phyloP scores from a whole-genome alignment of 2,329 filamentous ascomycete species.

The Epicoccum nigrum region DNA sequence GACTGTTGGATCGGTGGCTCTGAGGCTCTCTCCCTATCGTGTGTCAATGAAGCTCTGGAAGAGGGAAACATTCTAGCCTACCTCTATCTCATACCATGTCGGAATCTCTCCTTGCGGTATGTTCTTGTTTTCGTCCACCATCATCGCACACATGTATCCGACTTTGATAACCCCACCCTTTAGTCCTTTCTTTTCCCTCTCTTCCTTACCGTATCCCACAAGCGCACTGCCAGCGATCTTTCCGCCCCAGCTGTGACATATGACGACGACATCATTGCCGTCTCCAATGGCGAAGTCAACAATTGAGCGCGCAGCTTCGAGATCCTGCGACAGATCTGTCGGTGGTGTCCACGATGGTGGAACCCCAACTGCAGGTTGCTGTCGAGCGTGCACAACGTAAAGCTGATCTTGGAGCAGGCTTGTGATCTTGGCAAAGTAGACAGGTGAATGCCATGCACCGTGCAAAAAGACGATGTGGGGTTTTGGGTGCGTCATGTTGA shows the following conservation, averaged over 20 bases:
- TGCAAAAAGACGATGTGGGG: slow-evolving; percentile 45
- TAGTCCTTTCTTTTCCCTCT: slow-evolving; percentile 43
- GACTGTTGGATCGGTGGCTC: slow-evolving; percentile 8
- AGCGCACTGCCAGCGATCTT: slow-evolving; percentile 46
- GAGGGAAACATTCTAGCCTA: neutral
- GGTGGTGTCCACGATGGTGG: slow-evolving; percentile 24
- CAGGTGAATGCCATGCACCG: slow-evolving; percentile 48
- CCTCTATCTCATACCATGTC: slow-evolving; percentile 1
- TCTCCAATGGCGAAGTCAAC: slow-evolving; percentile 46
- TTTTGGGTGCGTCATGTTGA: slow-evolving; percentile 28
- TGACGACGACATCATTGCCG: slow-evolving; percentile 50
- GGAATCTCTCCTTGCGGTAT: neutral
- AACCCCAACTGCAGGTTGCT: slow-evolving; percentile 38
- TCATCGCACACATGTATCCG: slow-evolving; percentile 48
- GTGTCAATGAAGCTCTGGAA: neutral
- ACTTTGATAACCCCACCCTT: slow-evolving; percentile 48
- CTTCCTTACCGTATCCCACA: slow-evolving; percentile 43
- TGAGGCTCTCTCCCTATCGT: neutral
- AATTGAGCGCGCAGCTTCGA: slow-evolving; percentile 40
- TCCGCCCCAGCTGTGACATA: slow-evolving; percentile 55
- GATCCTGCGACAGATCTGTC: slow-evolving; percentile 42
- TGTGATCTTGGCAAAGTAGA: slow-evolving; percentile 32
- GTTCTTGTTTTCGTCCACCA: slow-evolving; percentile 14
- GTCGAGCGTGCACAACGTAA: slow-evolving; percentile 37
- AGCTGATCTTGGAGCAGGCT: slow-evolving; percentile 36